Base-by-base conservation (phyloP, 257 asterid species). In the Scutellaria minor region DNA sequence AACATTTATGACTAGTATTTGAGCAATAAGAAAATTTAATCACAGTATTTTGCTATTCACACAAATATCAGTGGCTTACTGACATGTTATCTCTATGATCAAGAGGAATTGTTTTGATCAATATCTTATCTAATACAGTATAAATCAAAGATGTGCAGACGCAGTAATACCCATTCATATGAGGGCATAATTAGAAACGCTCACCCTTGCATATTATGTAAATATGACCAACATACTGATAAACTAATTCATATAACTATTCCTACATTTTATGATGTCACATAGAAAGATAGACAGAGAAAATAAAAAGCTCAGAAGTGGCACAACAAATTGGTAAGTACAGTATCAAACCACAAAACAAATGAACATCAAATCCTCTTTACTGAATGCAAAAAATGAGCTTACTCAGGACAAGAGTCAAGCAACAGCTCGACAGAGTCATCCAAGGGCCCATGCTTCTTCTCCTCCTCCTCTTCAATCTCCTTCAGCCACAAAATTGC, bases 381-480 rank as follows among this genome's bases (percentile, higher is more conserved):
- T 78, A 88, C 83, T 81, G 84, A 70, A 67, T 31, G 59, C 41
- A 73, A 42, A 41, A 18, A 63, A 63, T 74, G 4, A 46, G 77
- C 97, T 88, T 84, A 94, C 99, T 94, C 98, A n/a, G 98, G 97
- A 81, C 75, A 82, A n/a, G 83, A 68, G 66, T 91, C 97, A 4
- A 94, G 85, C 74, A 94, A 74, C 45, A 83, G 56, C 84, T 94
- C 98, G 0, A 94, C 81, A 4, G 93, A 79, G 76, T 88, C 95
- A 77, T 91, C 97, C 72, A 91, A 65, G 15, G 90, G 90, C 9
- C 98, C 99, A 7, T 77, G 91, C 78, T 83, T 89, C 84, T 86
- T 88, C 85, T 89, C 97, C 75, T 86, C 93, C 82, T 85, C 92
- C 74, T 91, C 99, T 76, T 94, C 98, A 46, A 70, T 71, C 77